Evolutionary conservation across 2,329 filamentous ascomycete species (phyloP).

Genomic region (Lomentospora prolificans): DNA sequence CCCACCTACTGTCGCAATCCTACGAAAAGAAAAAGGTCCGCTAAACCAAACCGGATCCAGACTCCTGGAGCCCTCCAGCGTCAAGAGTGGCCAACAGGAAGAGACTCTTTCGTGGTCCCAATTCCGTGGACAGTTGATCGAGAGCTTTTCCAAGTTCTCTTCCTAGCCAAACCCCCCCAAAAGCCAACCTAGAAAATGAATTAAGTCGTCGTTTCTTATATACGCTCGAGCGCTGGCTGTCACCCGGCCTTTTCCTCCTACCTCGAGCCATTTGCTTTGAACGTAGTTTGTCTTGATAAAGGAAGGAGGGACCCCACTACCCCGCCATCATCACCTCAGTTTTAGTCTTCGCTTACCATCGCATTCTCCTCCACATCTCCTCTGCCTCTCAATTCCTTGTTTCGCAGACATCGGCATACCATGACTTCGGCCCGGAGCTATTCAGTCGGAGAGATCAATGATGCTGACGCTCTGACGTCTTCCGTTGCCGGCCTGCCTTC

Average conservation of each 20-base stretch:
- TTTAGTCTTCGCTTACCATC: too few relatives aligned
- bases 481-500: slow-evolving; percentile 20
- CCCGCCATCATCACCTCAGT: not conserved
- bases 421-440: not conserved
- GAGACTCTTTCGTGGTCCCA: not conserved
- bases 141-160: not conserved
- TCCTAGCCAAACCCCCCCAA: not conserved
- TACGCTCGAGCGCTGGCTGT: too few relatives aligned
- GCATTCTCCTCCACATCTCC: too few relatives aligned
- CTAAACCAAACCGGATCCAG: not conserved
- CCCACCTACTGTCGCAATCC: not conserved
- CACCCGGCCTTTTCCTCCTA: too few relatives aligned
- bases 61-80: too few relatives aligned
- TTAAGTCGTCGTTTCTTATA: too few relatives aligned
- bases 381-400: too few relatives aligned
- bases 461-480: not conserved
- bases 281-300: too few relatives aligned
- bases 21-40: not conserved
- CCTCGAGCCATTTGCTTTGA: too few relatives aligned
- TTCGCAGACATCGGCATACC: too few relatives aligned
- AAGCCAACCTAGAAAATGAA: not conserved
- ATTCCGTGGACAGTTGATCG: not conserved
- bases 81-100: not conserved
- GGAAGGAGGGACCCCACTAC: not conserved
- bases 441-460: not conserved